Evolutionary conservation across 2,329 filamentous ascomycete species (phyloP).

Genomic region (Penicillium corylophilum): DNA sequence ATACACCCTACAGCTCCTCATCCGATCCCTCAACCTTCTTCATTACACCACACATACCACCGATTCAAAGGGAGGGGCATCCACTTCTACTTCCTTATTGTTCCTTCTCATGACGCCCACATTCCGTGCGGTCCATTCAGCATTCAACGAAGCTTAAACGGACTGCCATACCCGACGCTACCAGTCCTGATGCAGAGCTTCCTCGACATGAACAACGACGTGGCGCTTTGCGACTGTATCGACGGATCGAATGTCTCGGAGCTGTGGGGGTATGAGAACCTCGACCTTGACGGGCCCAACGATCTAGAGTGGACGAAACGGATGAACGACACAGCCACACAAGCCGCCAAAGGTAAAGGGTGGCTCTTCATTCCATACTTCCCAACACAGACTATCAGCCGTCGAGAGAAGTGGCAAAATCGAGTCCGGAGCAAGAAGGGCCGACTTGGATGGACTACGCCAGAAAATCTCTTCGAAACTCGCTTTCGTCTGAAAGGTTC

Average conservation of each 20-base stretch:
- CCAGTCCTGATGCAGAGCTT: conserved; percentile 29
- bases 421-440: conserved; percentile 27
- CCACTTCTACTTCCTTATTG: conserved; percentile 27
- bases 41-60: conserved; percentile 28
- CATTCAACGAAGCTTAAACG: conserved; percentile 27
- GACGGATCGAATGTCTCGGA: conserved; percentile 31
- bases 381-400: conserved; percentile 23
- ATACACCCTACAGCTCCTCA: conserved; percentile 21
- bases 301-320: conserved; percentile 27
- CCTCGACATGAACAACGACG: conserved; percentile 27
- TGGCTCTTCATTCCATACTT: conserved; percentile 27
- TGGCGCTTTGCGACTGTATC: conserved; percentile 29
- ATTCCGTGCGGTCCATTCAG: conserved; percentile 25
- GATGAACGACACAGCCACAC: conserved; percentile 24
- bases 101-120: conserved; percentile 28
- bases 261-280: conserved; percentile 28
- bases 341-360: conserved; percentile 23
- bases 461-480: conserved; percentile 25
- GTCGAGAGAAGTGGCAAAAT: conserved; percentile 26
- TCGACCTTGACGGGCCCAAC: conserved; percentile 26
- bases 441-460: conserved; percentile 28
- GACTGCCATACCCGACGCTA: conserved; percentile 30
- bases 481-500: conserved; percentile 27
- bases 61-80: conserved; percentile 30
- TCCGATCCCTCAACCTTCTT: conserved; percentile 24